Evolutionary conservation across 371 early-diverging fungal genomes (phyloP).

Genomic region (Apophysomyces variabilis): DNA sequence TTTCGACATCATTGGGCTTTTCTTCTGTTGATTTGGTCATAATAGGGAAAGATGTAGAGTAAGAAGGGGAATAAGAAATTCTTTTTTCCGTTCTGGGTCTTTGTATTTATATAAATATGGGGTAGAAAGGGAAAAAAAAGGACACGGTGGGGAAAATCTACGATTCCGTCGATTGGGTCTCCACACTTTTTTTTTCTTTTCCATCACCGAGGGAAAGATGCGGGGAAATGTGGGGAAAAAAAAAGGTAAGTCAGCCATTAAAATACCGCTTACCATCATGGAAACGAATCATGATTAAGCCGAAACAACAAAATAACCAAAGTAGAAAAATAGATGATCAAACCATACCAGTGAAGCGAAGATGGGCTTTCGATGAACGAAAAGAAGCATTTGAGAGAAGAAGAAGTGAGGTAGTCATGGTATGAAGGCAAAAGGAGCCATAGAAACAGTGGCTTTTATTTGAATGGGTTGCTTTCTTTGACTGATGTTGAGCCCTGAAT

Average conservation of each 20-base stretch:
- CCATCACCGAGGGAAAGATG: conserved; percentile 1
- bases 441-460: no score
- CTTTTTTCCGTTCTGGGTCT: neutral
- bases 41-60: neutral
- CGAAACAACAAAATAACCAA: no score
- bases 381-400: no score
- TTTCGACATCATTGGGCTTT: conserved; percentile 20
- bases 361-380: no score
- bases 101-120: neutral
- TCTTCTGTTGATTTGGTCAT: neutral
- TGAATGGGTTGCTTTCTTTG: no score
- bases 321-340: no score
- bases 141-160: neutral
- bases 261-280: neutral
- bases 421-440: no score
- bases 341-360: no score
- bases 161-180: neutral
- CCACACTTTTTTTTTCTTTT: neutral
- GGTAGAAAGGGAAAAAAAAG: neutral
- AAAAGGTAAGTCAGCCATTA: neutral
- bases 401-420: no score
- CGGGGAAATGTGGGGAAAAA: conserved; percentile 10
- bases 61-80: neutral
- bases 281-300: no score
- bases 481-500: no score